Conservation (phyloP, 495 filamentous ascomycete species). For the Xanthoparmelia taractica region DNA sequence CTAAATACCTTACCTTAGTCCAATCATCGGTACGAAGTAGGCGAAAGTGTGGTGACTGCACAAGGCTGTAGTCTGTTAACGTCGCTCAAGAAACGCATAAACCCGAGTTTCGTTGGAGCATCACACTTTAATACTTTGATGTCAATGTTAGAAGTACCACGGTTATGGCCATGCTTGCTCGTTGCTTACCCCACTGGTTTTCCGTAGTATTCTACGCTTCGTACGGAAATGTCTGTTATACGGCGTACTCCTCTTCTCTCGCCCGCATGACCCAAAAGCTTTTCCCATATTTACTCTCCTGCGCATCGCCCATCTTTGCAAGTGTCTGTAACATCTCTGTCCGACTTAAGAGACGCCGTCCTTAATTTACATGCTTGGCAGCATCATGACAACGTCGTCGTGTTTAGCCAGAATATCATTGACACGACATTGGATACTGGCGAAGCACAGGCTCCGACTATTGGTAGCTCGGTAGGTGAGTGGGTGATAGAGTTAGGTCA, state of each 20-base stretch:
- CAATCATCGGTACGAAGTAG: no score
- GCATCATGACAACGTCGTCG: not conserved
- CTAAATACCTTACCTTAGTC: not conserved
- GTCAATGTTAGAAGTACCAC: no score
- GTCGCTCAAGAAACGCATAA: no score
- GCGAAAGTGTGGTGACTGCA: no score
- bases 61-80: no score
- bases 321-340: not conserved
- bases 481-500: not conserved
- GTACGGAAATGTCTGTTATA: not conserved
- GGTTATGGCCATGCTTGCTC: not conserved
- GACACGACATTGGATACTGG: not conserved
- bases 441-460: not conserved
- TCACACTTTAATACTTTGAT: no score
- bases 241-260: not conserved
- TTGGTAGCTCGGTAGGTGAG: not conserved
- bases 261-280: not conserved
- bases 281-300: not conserved
- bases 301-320: not conserved
- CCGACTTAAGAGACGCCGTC: not conserved
- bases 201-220: not conserved
- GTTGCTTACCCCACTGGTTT: not conserved
- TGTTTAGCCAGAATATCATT: not conserved
- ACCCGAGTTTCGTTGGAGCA: no score
- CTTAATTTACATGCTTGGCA: not conserved